These are phyloP conservation scores for Botryotinia narcissicola DNA, from an alignment of 2,329 filamentous ascomycete genomes.

Conservation along the genomic window DNA sequence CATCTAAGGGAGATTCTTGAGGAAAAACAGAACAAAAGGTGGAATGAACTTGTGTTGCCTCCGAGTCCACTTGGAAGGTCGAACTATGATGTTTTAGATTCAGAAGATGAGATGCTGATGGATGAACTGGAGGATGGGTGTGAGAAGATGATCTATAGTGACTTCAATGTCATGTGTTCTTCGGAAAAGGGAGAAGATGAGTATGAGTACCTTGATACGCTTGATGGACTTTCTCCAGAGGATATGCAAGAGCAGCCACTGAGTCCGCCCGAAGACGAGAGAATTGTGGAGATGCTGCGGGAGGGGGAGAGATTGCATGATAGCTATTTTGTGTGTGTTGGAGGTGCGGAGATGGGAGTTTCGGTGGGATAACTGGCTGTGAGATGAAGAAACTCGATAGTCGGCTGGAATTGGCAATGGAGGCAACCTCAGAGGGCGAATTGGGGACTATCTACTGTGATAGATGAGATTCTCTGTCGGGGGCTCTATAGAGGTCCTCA, in stretches of 20 bases:
- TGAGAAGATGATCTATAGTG: constrained; percentile 35
- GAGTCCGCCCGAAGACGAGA: constrained; percentile 32
- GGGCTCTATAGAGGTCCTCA: neutral
- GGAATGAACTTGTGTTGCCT: constrained; percentile 32
- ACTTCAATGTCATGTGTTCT: constrained; percentile 39
- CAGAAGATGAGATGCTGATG: constrained; percentile 33
- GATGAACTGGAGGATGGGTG: constrained; percentile 17
- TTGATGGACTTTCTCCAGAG: constrained; percentile 36
- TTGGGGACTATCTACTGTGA: neutral
- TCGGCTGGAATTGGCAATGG: neutral
- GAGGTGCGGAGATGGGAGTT: constrained; percentile 33
- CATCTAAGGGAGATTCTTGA: constrained; percentile 32
- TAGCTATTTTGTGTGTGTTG: constrained; percentile 31
- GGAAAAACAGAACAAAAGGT: constrained; percentile 33
- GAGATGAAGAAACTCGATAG: neutral
- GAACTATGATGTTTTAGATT: constrained; percentile 39
- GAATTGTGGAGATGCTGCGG: constrained; percentile 35
- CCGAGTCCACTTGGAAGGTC: constrained; percentile 39
- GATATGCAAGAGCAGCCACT: constrained; percentile 34
- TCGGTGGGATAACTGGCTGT: neutral
- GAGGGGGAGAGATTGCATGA: constrained; percentile 34
- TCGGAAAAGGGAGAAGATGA: constrained; percentile 30
- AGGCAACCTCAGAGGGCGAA: constrained; percentile 6
- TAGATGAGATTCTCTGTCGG: neutral
- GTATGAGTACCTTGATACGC: constrained; percentile 38